Percentiles rank a stretch among this genome's conserved stretches.
phyloP scores from a whole-genome alignment of 148 eudicot species.

The Linanthus parryae region DNA sequence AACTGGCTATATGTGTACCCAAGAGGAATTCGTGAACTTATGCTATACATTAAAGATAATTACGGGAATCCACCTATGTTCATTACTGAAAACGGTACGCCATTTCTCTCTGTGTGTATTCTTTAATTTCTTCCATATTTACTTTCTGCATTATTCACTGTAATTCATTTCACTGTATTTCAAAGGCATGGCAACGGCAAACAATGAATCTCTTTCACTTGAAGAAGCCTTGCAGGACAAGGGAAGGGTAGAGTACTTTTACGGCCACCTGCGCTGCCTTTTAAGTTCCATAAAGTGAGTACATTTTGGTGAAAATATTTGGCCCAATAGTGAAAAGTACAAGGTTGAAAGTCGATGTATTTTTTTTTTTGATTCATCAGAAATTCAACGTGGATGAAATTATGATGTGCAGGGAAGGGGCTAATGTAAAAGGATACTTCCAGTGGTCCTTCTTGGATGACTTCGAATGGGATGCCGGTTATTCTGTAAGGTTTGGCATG shows the following conservation, averaged over 20 bases:
- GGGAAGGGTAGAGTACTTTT: conserved; percentile 3
- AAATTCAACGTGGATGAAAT: no score
- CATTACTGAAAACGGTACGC: conserved; percentile 14
- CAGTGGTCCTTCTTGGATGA: conserved; percentile 1
- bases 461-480: not conserved
- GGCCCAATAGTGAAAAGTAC: no score
- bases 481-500: not conserved
- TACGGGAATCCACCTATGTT: conserved; percentile 12
- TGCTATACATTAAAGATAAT: conserved; percentile 10
- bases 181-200: conserved; percentile 5
- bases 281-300: conserved; percentile 15
- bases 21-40: conserved; percentile 7
- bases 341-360: no score
- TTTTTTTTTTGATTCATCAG: no score
- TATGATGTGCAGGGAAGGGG: conserved; percentile 2
- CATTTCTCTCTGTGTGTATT: not conserved
- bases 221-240: conserved; percentile 11
- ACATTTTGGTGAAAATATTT: no score
- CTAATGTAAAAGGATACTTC: conserved; percentile 3
- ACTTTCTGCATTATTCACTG: no score
- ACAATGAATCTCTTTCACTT: not conserved
- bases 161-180: not conserved
- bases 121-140: not conserved
- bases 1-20: conserved; percentile 11
- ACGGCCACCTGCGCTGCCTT: conserved; percentile 7